phyloP scores from a whole-genome alignment of 139 green algal genomes.

The Dunaliella sp. region DNA sequence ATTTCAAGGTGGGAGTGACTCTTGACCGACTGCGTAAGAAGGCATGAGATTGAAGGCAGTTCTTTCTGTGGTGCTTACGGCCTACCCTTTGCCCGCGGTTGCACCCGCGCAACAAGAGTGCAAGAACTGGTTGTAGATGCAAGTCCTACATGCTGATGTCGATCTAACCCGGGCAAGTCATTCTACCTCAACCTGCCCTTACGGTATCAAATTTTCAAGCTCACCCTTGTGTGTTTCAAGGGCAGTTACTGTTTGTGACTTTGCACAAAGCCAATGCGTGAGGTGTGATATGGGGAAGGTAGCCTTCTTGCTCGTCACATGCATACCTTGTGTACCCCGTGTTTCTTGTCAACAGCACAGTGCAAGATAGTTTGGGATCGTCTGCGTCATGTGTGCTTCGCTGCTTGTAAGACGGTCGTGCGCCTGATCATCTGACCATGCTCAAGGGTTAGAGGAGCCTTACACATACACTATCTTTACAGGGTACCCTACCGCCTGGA shows the following conservation, averaged over 20 bases:
- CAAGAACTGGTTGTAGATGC: no score
- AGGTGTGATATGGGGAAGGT: no score
- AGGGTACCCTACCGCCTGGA: constrained; percentile 67
- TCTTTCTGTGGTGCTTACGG: background rate
- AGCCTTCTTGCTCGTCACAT: no score
- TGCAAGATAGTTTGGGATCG: background rate
- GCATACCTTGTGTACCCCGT: background rate
- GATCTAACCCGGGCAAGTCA: background rate
- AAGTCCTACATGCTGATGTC: background rate
- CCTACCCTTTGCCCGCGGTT: no score
- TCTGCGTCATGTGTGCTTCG: background rate
- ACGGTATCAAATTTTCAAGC: background rate
- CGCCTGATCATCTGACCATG: background rate
- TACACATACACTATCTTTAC: background rate
- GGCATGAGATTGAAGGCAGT: no score
- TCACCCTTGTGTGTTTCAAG: background rate
- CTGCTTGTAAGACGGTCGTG: background rate
- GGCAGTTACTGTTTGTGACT: no score
- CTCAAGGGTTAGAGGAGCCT: background rate
- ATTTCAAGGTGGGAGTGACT: background rate
- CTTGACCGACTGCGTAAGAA: background rate
- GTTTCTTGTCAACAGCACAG: background rate
- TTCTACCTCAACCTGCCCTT: background rate
- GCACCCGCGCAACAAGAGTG: no score
- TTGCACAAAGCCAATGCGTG: no score